Conservation (phyloP, 768 basidiomycete genomes). For the Tricholoma bakamatsutake region DNA sequence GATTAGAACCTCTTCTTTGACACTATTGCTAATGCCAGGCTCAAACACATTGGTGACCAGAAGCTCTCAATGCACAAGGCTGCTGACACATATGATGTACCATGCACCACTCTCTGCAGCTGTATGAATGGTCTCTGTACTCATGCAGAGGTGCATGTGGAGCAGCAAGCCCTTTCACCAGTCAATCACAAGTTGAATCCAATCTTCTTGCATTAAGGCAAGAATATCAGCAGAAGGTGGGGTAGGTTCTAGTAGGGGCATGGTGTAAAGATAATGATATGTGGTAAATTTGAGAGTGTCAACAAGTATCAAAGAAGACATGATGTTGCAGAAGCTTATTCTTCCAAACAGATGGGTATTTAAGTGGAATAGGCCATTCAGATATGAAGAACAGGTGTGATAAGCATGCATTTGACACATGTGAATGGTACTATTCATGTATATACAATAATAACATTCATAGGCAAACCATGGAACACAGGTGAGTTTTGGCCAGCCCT, state of each 20-base stretch:
- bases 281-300: neutral
- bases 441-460: neutral
- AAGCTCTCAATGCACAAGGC: slow-evolving; percentile 13
- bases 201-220: slow-evolving; percentile 6
- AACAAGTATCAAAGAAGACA: neutral
- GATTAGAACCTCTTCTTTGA: slow-evolving; percentile 15
- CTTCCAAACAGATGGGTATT: neutral
- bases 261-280: neutral
- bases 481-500: neutral
- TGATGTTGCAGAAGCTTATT: neutral
- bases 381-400: neutral
- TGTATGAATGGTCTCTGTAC: slow-evolving; percentile 5
- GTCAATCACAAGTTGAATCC: slow-evolving; percentile 11
- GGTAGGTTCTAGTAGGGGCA: neutral
- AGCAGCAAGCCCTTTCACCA: slow-evolving; percentile 11
- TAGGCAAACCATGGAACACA: neutral
- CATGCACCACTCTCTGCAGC: neutral
- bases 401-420: neutral
- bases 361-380: neutral
- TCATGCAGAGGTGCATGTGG: slow-evolving; percentile 12
- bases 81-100: slow-evolving; percentile 15
- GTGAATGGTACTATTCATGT: neutral
- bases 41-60: slow-evolving; percentile 2
- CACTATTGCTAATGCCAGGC: neutral
- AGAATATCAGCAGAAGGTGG: neutral